A percentile compares a stretch with the other conserved stretches of the same genome.
Evolutionary conservation across 306 rosid species (phyloP).

Genomic region (Quillaja saponaria): DNA sequence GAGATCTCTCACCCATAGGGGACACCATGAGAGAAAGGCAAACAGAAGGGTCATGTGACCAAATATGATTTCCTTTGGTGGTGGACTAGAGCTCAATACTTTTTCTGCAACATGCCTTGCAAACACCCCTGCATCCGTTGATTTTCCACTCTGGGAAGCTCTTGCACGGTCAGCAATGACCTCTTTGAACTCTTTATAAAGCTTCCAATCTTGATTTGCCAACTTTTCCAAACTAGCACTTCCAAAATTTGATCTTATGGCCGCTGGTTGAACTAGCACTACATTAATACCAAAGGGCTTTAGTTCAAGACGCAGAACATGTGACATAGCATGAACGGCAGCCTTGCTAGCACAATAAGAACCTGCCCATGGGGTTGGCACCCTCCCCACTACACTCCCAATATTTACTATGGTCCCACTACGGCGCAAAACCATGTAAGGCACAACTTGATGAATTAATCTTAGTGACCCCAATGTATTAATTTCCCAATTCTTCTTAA

Average conservation of each 20-base stretch:
- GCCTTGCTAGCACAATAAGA: slow-evolving; percentile 77
- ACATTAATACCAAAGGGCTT: slow-evolving; percentile 76
- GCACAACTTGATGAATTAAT: slow-evolving; percentile 72
- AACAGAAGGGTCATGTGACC: slow-evolving; percentile 78
- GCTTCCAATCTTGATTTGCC: slow-evolving; percentile 55
- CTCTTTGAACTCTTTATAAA: slow-evolving; percentile 58
- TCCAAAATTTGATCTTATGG: slow-evolving; percentile 72
- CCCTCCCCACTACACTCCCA: slow-evolving; percentile 67
- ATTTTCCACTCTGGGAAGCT: slow-evolving; percentile 73
- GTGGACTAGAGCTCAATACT: slow-evolving; percentile 50
- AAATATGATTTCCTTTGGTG: slow-evolving; percentile 65
- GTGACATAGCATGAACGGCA: slow-evolving; percentile 62
- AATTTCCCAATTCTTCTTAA: slow-evolving; percentile 70
- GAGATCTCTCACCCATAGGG: slow-evolving; percentile 68
- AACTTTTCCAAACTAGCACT: slow-evolving; percentile 47
- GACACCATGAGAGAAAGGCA: slow-evolving; percentile 67
- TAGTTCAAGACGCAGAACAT: slow-evolving; percentile 59
- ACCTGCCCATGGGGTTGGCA: slow-evolving; percentile 88
- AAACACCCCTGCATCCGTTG: slow-evolving; percentile 60
- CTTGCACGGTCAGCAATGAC: slow-evolving; percentile 60
- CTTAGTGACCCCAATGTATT: slow-evolving; percentile 71
- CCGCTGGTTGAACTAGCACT: slow-evolving; percentile 69
- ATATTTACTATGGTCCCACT: slow-evolving; percentile 69
- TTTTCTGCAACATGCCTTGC: slow-evolving; percentile 64
- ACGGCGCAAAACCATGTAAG: slow-evolving; percentile 63